Evolutionary conservation across 768 basidiomycete species (phyloP).

Genomic region (Kwoniella botswanensis): DNA sequence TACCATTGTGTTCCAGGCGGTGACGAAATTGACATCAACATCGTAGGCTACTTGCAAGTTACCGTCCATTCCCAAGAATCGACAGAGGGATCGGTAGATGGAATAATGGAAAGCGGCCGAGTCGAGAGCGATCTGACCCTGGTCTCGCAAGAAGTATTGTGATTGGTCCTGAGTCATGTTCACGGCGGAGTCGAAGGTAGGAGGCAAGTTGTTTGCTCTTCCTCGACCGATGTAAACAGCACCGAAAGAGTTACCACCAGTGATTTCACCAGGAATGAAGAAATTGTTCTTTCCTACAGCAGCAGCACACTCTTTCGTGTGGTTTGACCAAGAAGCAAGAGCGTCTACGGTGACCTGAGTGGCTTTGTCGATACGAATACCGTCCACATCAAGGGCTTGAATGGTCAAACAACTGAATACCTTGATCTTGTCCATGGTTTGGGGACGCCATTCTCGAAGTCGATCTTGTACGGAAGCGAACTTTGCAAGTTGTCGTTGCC

Average conservation of each 20-base stretch:
- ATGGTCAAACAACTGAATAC: constrained; percentile 84
- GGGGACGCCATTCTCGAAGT: constrained; percentile 86
- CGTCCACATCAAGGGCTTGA: constrained; percentile 86
- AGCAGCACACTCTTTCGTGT: constrained; percentile 75
- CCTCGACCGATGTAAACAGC: constrained; percentile 88
- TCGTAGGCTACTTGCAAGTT: constrained; percentile 91
- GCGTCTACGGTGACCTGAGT: constrained; percentile 87
- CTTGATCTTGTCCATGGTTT: constrained; percentile 76
- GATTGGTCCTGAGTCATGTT: constrained; percentile 68
- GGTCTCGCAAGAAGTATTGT: constrained; percentile 79
- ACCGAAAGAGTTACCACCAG: constrained; percentile 89
- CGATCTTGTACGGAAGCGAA: constrained; percentile 97
- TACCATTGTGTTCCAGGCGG: constrained; percentile 83
- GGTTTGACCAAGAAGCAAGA: constrained; percentile 73
- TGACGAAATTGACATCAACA: constrained; percentile 77
- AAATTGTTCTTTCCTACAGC: constrained; percentile 81
- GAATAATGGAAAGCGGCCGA: constrained; percentile 91
- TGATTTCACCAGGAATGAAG: constrained; percentile 89
- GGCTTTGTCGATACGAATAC: constrained; percentile 92
- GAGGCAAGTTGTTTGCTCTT: constrained; percentile 70
- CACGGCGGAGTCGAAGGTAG: constrained; percentile 71
- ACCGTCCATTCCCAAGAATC: constrained; percentile 95
- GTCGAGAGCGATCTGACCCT: constrained; percentile 70
- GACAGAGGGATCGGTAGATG: constrained; percentile 80
- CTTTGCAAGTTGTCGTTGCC: constrained; percentile 89